Conservation (phyloP, 2,329 filamentous ascomycete genomes). For the Eurotiales sp. region DNA sequence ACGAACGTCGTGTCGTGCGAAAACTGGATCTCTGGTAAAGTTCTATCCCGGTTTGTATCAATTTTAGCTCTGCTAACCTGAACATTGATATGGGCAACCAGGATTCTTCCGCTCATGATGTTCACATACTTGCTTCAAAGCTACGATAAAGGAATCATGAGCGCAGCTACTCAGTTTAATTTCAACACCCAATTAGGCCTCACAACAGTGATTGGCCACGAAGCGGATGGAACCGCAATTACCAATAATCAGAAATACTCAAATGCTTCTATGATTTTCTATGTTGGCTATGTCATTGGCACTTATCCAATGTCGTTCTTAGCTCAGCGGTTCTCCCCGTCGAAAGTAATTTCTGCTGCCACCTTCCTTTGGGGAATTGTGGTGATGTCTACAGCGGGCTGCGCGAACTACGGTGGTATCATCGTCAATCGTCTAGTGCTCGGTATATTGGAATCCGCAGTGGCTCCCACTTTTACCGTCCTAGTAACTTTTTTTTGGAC, state of each 20-base stretch:
- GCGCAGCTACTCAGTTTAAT: constrained; percentile 7
- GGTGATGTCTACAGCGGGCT: constrained; percentile 43
- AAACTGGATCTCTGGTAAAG: constrained; percentile 6
- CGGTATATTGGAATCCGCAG: constrained; percentile 47
- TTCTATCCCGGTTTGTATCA: not conserved
- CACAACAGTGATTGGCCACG: not conserved
- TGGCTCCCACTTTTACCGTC: constrained; percentile 51
- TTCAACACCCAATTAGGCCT: constrained; percentile 1
- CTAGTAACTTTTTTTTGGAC: constrained; percentile 51
- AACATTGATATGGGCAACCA: not conserved
- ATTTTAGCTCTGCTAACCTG: not conserved
- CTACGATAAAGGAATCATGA: constrained; percentile 10
- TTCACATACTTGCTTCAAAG: constrained; percentile 7
- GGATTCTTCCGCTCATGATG: constrained; percentile 12
- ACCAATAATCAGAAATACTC: constrained; percentile 3
- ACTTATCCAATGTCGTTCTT: constrained; percentile 6
- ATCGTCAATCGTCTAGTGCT: constrained; percentile 45
- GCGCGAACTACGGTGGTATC: constrained; percentile 40
- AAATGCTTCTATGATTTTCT: constrained; percentile 9
- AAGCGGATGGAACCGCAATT: constrained; percentile 2
- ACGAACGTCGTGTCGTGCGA: constrained; percentile 1
- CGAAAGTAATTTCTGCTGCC: constrained; percentile 29
- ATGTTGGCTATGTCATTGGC: constrained; percentile 6
- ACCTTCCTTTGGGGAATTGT: constrained; percentile 44
- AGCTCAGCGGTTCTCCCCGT: not conserved